Evolutionary conservation across 495 filamentous ascomycete genomes (phyloP).

Genomic region (Penicillium parvum): DNA sequence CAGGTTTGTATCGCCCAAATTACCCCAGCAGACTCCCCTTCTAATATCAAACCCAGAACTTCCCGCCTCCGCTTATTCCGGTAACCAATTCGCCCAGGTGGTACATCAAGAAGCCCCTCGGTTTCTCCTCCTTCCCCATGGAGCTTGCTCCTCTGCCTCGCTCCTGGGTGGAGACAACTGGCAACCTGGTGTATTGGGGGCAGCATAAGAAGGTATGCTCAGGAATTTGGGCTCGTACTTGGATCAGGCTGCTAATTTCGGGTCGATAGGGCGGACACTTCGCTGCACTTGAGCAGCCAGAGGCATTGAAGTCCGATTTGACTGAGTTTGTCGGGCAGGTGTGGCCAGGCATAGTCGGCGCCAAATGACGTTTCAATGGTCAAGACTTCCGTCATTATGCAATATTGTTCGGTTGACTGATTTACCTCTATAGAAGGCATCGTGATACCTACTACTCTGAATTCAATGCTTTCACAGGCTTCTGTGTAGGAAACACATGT

Average conservation of each 20-base stretch:
- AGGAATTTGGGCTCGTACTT: no score
- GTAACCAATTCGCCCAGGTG: constrained; percentile 23
- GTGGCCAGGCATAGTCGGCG: constrained; percentile 19
- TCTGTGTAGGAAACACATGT: no score
- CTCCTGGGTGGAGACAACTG: constrained; percentile 46
- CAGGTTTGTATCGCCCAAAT: constrained; percentile 21
- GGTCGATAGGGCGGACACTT: constrained; percentile 56
- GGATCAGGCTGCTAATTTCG: not conserved
- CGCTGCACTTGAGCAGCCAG: constrained; percentile 55
- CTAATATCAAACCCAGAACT: constrained; percentile 9
- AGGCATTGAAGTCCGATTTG: constrained; percentile 51
- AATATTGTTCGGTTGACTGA: no score
- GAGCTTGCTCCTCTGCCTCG: constrained; percentile 50
- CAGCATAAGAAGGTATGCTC: constrained; percentile 37
- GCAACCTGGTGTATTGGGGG: constrained; percentile 45
- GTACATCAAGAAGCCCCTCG: constrained; percentile 53
- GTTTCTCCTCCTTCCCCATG: constrained; percentile 52
- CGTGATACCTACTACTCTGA: no score
- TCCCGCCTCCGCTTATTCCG: constrained; percentile 16
- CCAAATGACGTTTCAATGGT: no score
- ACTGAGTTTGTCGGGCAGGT: constrained; percentile 50
- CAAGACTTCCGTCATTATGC: no score
- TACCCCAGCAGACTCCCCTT: not conserved
- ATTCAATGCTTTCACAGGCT: no score
- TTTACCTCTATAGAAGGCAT: no score